Evolutionary conservation across 228 moss, liverwort and hornwort genomes (phyloP), one percentile per base, ranked within the genome.

Genomic region (Sphagnum fallax): DNA sequence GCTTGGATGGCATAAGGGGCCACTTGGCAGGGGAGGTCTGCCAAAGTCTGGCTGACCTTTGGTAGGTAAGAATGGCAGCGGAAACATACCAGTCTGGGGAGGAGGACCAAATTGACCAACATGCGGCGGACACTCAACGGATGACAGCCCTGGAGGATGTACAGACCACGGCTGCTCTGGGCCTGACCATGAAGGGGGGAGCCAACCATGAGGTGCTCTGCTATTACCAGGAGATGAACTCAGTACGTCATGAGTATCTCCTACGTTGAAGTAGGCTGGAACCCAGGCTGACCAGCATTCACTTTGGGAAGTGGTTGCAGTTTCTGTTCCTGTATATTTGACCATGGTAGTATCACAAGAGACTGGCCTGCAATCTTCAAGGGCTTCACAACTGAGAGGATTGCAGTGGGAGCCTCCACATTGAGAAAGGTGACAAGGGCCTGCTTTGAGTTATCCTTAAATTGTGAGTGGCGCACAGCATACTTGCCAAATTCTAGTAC

Each of bases 401-500:
- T 52, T 48, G 66, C 11, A 53, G 14, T 67, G 66, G 66, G 52
- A 67, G 66, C 66, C 13, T 12, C 9, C 49, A 53, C 66, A 52
- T 9, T 67, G 6, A 67, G 6, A 10, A 67, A 6, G 16, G 66
- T 67, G 15, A 67, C 66, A 52, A 67, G 66, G 6, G 66, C 66
- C 52, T 65, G 64, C 16, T 52, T 67, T 12, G 66, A 12, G 51
- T 53, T 67, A 5, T 67, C 66, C 64, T 53, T 55, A 11, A 72
- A 52, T 18, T 63, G n/a, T 18, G 52, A 55, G 71, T 53, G 52
- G 6, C 71, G 51, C 11, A 72, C 71, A 4, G 65, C 64, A 52
- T 64, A 64, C 49, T 53, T 63, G 15, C 65, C 51, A 65, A 13
- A 18, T 8, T 72, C 64, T 49, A 72, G 52, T 15, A 72, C 15